Evolutionary conservation across 768 basidiomycete species (phyloP), one percentile per base, ranked within the genome.

Genomic region (Lentinula detonsa): DNA sequence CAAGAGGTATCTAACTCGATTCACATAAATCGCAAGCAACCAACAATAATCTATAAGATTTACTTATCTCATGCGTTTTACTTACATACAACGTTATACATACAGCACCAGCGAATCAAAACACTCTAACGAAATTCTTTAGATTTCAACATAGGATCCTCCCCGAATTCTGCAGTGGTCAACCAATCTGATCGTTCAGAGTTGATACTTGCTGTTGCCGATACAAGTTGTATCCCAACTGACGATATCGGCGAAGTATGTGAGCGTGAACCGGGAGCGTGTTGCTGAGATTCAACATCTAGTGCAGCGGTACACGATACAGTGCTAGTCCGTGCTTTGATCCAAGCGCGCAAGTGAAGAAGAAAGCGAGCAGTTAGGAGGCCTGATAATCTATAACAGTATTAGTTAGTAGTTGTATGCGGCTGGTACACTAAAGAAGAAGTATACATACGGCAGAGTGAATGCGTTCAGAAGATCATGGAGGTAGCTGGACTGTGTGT

Each of bases 291-390:
- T 9, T 39, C 37, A 11, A 48, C 13, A 40, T 48, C 57, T 49
- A 35, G 7, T 13, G 57, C 46, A 48, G 57, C n/a, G 33, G 34
- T 18, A 34, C 16, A 33, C 5, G 45, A 48, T 45, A 31, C 40
- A 13, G 45, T 33, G 23, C 15, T 15, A 18, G 31, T 48, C 16
- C 60, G 64, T 39, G 54, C 35, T 31, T 49, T 59, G n/a, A 64
- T 64, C 62, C 65, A 69, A 48, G 48, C 55, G 33, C 67, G 62
- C 2, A 68, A 59, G 55, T 67, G 62, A 16, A 69, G 63, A 9
- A 69, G 61, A 45, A 69, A 69, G 6, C 67, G 68, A 9, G 68
- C 68, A 4, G 68, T 69, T n/a, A 69, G 62, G 10, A 69, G 46
- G 4, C 67, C 66, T 13, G 68, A 69, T 5, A 69, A 40, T 18